Evolutionary conservation across 75 land plant species (phyloP).

Genomic region (Sequoia sempervirens): DNA sequence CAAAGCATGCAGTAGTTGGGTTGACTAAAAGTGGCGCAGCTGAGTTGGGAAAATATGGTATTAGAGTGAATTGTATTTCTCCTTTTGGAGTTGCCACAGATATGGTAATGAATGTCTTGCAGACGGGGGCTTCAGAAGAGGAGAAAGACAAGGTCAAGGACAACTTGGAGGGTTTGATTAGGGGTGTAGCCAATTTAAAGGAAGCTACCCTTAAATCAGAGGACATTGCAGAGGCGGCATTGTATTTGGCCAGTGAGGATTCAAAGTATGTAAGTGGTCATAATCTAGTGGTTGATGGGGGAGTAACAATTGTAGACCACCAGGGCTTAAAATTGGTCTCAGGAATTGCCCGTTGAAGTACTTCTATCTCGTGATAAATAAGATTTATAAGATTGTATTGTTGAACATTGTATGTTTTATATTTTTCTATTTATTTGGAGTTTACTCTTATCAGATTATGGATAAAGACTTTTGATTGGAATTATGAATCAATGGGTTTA

Average conservation of each 20-base stretch:
- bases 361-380: too few species aligned
- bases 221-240: slow-evolving; percentile 5
- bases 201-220: not conserved
- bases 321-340: too few species aligned
- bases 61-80: slow-evolving; percentile 56
- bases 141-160: not conserved
- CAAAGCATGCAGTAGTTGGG: slow-evolving; percentile 58
- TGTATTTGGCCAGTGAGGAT: not conserved
- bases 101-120: not conserved
- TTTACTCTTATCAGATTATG: too few species aligned
- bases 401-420: too few species aligned
- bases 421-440: too few species aligned
- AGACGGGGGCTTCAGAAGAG: not conserved
- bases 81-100: slow-evolving; percentile 14
- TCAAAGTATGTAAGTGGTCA: slow-evolving; percentile 4
- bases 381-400: too few species aligned
- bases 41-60: slow-evolving; percentile 45
- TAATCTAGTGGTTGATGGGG: slow-evolving; percentile 6
- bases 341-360: too few species aligned
- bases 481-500: too few species aligned
- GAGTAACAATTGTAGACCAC: not conserved
- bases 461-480: too few species aligned
- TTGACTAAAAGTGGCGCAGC: slow-evolving; percentile 27
- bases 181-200: not conserved
- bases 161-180: not conserved